Base-by-base conservation (phyloP, 352 stramenopile genomes). In the Pythium dissotocum region DNA sequence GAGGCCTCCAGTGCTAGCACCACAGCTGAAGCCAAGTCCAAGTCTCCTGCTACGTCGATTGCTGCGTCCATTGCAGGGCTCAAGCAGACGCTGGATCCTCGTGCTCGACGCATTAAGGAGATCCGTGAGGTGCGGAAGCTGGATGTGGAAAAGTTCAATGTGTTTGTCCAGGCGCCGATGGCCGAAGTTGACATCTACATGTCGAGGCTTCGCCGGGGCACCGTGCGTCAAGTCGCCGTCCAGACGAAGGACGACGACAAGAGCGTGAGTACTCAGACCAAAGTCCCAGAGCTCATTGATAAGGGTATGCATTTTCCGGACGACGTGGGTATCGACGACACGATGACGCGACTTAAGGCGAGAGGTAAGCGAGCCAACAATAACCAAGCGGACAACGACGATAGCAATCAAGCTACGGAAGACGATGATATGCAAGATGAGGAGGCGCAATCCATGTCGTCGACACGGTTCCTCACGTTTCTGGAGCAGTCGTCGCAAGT, bases 231-330 rank as follows among this genome's bases (percentile, higher is more conserved):
- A 28, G 80, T 77, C 0, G 84, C 84, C 35, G 67, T 78, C 1
- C 83, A 93, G 55, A 88, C 80, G 0, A 88, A 79, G 60, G 84
- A 91, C 42, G 82, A 82, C 10, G 81, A 80, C 24, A 80, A 83
- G 40, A 67, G 69, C 2, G 67, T 80, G 4, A 62, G 40, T 14
- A 88, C 77, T 14, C 82, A 91, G 67, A 91, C 82, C 10, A 87
- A 90, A 48, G 53, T 69, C 6, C 67, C 76, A 1, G 58, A 76
- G n/a, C 60, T 65, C 0, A 57, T 75, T 8, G 75, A 89, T 49
- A 80, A 85, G 38, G 75, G 71, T 35, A 93, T 90, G 82, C 79
- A 89, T 38, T 93, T 90, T 26, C 85, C 85, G 0, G 85, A 93
- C 38, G 82, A 93, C n/a, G 81, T 90, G 5, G 85, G 85, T 9